A percentile compares a stretch with the other conserved stretches of the same genome.
phyloP scores from a whole-genome alignment of 805 yeast genomes.

The Diddensiella caesifluorescens region DNA sequence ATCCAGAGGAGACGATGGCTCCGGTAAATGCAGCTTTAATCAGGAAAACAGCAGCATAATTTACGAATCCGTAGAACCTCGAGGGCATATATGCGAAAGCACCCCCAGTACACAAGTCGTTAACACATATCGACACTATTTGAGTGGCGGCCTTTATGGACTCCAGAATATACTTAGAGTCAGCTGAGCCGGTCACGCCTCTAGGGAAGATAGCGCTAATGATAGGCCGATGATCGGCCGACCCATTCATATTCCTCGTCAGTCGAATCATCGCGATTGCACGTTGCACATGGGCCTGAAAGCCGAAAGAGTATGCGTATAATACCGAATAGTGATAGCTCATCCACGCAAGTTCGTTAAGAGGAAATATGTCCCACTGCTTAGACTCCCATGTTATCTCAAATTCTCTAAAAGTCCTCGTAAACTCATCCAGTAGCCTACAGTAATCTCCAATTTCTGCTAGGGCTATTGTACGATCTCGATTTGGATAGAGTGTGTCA shows the following conservation, averaged over 20 bases:
- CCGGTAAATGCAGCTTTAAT: constrained; percentile 24
- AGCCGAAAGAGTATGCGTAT: constrained; percentile 24
- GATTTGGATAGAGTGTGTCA: constrained; percentile 23
- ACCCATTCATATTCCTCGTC: constrained; percentile 8
- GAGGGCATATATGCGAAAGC: constrained; percentile 22
- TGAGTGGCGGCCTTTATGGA: constrained; percentile 19
- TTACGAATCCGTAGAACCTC: constrained; percentile 21
- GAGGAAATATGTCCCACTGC: constrained; percentile 19
- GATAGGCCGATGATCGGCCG: background rate
- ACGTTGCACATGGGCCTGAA: constrained; percentile 22
- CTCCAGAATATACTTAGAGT: constrained; percentile 23
- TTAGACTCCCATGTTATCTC: constrained; percentile 18
- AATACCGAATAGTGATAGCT: constrained; percentile 20
- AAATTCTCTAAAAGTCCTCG: constrained; percentile 21
- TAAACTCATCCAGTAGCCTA: constrained; percentile 22
- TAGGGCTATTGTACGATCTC: constrained; percentile 24
- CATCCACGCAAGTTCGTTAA: constrained; percentile 21
- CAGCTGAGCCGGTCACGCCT: constrained; percentile 21
- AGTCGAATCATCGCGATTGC: constrained; percentile 9
- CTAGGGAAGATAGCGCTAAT: constrained; percentile 19
- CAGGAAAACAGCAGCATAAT: constrained; percentile 23
- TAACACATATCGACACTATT: constrained; percentile 18
- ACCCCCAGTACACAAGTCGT: constrained; percentile 19
- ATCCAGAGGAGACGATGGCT: constrained; percentile 11
- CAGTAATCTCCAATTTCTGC: constrained; percentile 22